Evolutionary conservation across 2,329 filamentous ascomycete genomes (phyloP), one percentile per base, ranked within the genome.

Genomic region (Huntiella moniliformis): DNA sequence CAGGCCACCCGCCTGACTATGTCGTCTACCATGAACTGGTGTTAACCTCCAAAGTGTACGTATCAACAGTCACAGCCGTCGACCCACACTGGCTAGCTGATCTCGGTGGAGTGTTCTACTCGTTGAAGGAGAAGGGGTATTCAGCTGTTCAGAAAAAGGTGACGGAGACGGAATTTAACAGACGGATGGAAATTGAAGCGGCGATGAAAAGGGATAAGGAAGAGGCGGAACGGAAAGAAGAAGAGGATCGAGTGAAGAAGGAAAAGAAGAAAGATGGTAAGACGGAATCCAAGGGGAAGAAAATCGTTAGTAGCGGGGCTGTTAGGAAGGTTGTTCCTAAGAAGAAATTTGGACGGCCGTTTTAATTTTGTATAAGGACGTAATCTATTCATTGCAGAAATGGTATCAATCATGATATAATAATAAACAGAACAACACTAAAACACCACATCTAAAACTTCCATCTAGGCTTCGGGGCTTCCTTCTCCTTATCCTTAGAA

Each of bases 21-120:
- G 85, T 98, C 44, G 78, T 98, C 37, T 98, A 98, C 62, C 91
- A 98, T 67, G 91, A 98, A 62, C 74, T 98, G 49, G 94, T 98
- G 55, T 74, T 98, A 50, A 98, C 91, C 0, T 84, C 79, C 48
- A 95, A 94, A 59, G 91, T 96, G 59, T 98, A 96, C 66, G 95
- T 98, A 77, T 92, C 84, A 3, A 94, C 85, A 4, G 91, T 98
- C 7, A 98, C 91, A 4, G 77, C 85, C 1, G 91, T 98, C 1
- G 91, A 98, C 59, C 88, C 91, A 44, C 85, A 92, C 58, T 98
- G 91, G 91, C 74, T 98, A 36, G 91, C 91, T 5, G 91, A 98
- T 58, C 68, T 98, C 4, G 91, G 92, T 32, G 91, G 87, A 1
- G 91, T 98, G 0, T 98, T 98, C 61, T 98, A 96, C 62, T 91